These are phyloP conservation scores for Pyricularia sp. DNA, from an alignment of 2,329 filamentous ascomycete species.

Conservation along the genomic window DNA sequence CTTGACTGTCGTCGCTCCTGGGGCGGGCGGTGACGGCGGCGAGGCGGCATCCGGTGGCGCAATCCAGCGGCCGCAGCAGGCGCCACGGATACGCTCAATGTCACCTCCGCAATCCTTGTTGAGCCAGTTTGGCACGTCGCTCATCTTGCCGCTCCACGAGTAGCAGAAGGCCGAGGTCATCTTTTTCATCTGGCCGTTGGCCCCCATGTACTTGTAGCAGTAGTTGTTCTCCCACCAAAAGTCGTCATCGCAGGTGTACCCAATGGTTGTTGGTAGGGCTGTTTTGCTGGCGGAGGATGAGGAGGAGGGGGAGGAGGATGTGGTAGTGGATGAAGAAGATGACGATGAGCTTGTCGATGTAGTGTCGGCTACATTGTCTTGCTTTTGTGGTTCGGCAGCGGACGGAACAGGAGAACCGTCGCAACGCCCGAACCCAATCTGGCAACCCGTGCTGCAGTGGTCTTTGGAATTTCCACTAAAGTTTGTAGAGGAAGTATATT, in stretches of 20 bases:
- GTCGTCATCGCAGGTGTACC: background rate
- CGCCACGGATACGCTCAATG: background rate
- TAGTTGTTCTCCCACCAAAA: background rate
- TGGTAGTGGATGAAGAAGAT: background rate
- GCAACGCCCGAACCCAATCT: background rate
- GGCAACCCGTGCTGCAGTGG: background rate
- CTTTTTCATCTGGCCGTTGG: background rate
- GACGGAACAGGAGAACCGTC: background rate
- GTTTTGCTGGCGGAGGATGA: background rate
- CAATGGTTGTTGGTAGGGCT: background rate
- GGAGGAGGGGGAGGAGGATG: no score
- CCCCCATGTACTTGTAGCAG: background rate
- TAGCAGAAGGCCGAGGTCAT: background rate
- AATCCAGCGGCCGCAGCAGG: background rate
- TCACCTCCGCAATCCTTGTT: background rate
- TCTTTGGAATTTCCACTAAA: background rate
- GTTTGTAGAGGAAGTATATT: background rate
- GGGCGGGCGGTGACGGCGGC: no score
- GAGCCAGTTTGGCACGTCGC: background rate
- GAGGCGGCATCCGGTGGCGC: no score
- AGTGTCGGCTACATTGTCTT: no score
- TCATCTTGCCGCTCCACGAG: background rate
- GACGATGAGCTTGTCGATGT: no score
- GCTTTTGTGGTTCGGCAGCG: no score
- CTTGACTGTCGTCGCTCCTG: background rate